Percentiles rank a stretch among this genome's conserved stretches.
These are phyloP conservation scores for Candida easanensis DNA, from an alignment of 805 yeast genomes.

Conservation along the genomic window DNA sequence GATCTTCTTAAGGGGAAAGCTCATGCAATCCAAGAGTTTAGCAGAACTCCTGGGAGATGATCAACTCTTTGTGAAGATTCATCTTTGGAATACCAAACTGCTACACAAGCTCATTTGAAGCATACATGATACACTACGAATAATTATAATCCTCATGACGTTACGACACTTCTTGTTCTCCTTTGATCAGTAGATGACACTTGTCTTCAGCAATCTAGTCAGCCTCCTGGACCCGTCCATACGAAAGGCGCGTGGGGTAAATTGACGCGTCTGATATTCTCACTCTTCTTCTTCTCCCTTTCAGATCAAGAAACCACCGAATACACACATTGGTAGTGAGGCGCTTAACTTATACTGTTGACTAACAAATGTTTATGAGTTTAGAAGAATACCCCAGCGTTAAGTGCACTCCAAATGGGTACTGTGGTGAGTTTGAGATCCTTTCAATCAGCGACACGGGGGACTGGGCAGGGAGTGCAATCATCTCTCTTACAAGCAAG, in stretches of 20 bases:
- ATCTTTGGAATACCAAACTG: slow-evolving; percentile 60
- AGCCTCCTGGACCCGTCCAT: no score
- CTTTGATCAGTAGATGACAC: no score
- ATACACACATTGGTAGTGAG: no score
- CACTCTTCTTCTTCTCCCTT: no score
- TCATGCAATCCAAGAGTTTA: slow-evolving; percentile 54
- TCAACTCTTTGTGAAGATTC: slow-evolving; percentile 53
- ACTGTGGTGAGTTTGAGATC: slow-evolving; percentile 16
- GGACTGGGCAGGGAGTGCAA: background rate
- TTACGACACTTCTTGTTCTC: no score
- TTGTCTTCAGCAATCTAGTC: no score
- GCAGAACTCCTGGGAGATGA: slow-evolving; percentile 54
- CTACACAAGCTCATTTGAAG: slow-evolving; percentile 31
- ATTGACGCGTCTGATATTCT: no score
- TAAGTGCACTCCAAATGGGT: slow-evolving; percentile 1
- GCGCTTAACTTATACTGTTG: no score
- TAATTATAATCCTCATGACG: no score
- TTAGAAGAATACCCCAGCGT: background rate
- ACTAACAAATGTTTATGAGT: background rate
- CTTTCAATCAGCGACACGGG: slow-evolving; percentile 2
- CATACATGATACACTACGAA: background rate
- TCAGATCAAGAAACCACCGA: no score
- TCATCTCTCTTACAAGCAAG: slow-evolving; percentile 25
- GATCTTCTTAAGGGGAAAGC: slow-evolving; percentile 52
- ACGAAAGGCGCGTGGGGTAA: no score